Percentiles rank a stretch among this genome's conserved stretches.
These are phyloP conservation scores for Torrubiella hemipterigena DNA, from an alignment of 2,329 filamentous ascomycete species.

Conservation along the genomic window DNA sequence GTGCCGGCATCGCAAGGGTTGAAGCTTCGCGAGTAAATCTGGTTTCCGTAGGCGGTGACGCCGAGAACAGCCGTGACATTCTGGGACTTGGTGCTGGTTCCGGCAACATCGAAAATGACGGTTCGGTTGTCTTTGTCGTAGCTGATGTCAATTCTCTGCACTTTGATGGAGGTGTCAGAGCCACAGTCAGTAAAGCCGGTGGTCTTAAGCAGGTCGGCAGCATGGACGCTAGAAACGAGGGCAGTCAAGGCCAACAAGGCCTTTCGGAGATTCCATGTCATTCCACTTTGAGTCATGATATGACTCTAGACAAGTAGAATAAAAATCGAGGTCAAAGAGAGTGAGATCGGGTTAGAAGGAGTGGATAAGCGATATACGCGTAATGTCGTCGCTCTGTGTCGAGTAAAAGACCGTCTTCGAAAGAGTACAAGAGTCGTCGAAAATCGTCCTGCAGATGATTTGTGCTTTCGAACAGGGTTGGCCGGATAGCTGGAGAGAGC, in stretches of 20 bases:
- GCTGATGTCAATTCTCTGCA: conserved; percentile 62
- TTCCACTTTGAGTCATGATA: conserved; percentile 20
- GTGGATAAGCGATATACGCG: too few relatives aligned
- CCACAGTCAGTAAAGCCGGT: conserved; percentile 67
- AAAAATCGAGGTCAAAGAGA: conserved; percentile 1
- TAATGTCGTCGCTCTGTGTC: too few relatives aligned
- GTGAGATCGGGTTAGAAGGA: too few relatives aligned
- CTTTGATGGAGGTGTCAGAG: conserved; percentile 41
- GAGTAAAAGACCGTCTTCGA: too few relatives aligned
- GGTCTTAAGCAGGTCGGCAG: conserved; percentile 64
- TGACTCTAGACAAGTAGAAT: conserved; percentile 4
- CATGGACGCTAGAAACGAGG: conserved; percentile 39
- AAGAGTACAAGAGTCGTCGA: too few relatives aligned
- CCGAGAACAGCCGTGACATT: conserved; percentile 69
- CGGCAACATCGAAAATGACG: conserved; percentile 70
- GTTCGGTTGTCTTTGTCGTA: conserved; percentile 66
- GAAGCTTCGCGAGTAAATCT: conserved; percentile 69
- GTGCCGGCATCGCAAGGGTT: conserved; percentile 65
- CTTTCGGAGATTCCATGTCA: conserved; percentile 17
- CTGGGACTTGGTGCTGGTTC: conserved; percentile 59
- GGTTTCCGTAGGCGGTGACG: conserved; percentile 73
- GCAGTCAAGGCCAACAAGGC: conserved; percentile 21
- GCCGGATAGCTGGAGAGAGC: too few relatives aligned
- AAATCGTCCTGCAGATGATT: too few relatives aligned
- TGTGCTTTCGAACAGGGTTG: too few relatives aligned